phyloP scores from a whole-genome alignment of 805 yeast genomes.

The Kodamaea kaohsiungensis region DNA sequence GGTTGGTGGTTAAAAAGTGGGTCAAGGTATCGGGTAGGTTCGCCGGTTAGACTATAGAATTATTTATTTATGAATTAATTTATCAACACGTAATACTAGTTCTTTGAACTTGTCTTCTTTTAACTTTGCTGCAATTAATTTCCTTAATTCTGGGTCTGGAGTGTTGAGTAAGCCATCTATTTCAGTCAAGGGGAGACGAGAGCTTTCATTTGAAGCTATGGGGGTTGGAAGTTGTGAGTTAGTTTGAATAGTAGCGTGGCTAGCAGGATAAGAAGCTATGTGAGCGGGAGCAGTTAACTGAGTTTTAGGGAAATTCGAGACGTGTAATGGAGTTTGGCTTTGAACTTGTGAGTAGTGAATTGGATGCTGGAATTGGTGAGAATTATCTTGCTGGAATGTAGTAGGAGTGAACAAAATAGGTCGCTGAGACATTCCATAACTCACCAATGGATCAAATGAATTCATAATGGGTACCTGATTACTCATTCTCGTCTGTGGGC shows the following conservation, averaged over 20 bases:
- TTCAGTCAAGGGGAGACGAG: not conserved
- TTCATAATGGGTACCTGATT: not conserved
- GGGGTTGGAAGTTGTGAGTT: not conserved
- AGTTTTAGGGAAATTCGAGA: not conserved
- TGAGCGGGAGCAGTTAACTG: not conserved
- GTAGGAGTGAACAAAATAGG: not conserved
- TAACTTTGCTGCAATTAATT: conserved; percentile 6
- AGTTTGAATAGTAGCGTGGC: not conserved
- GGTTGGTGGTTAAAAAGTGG: conserved; percentile 61
- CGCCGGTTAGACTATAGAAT: not conserved
- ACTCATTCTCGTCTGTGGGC: not conserved
- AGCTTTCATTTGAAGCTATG: not conserved
- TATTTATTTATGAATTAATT: conserved; percentile 11
- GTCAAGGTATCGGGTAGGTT: conserved; percentile 13
- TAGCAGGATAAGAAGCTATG: not conserved
- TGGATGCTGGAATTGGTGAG: not conserved
- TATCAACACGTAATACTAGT: conserved; percentile 19
- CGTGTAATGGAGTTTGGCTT: not conserved
- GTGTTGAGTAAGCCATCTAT: not conserved
- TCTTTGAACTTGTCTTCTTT: conserved; percentile 16
- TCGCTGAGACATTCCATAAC: not conserved
- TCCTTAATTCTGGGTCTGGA: not conserved
- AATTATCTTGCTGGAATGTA: not conserved
- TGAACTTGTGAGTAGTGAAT: not conserved
- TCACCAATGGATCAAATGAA: not conserved